These are phyloP conservation scores for Phytophthora chlamydospora DNA, from an alignment of 352 stramenopile genomes.

Conservation along the genomic window DNA sequence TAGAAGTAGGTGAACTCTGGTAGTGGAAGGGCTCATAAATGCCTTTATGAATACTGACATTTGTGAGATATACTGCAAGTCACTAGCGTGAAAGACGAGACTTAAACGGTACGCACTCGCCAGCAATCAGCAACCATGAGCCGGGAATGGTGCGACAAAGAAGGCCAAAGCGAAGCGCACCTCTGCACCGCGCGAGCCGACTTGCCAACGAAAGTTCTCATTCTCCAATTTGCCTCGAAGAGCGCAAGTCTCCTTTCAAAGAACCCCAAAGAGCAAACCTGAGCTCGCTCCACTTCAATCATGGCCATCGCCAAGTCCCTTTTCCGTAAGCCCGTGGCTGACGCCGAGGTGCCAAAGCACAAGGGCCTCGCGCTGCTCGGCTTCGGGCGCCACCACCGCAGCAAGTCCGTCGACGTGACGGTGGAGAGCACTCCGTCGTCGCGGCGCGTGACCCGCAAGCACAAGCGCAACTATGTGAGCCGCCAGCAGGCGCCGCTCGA, in stretches of 20 bases:
- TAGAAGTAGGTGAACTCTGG: no score
- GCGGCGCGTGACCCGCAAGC: slow-evolving; percentile 32
- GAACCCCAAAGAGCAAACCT: not conserved
- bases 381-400: slow-evolving; percentile 26
- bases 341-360: slow-evolving; percentile 30
- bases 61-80: no score
- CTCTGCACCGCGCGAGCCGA: slow-evolving; percentile 30
- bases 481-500: slow-evolving; percentile 18
- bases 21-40: no score
- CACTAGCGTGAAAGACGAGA: no score
- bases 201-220: slow-evolving; percentile 18
- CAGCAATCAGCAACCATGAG: slow-evolving; percentile 30
- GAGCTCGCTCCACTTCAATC: not conserved
- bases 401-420: slow-evolving; percentile 21
- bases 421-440: slow-evolving; percentile 26
- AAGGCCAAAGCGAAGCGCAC: slow-evolving; percentile 1
- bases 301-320: slow-evolving; percentile 35
- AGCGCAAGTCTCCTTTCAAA: slow-evolving; percentile 19
- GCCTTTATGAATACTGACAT: no score
- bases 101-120: no score
- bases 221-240: slow-evolving; percentile 29
- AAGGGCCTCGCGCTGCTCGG: slow-evolving; percentile 27
- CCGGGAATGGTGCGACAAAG: slow-evolving; percentile 28
- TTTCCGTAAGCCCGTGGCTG: slow-evolving; percentile 24
- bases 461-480: slow-evolving; percentile 29